Percentiles rank a stretch among this genome's conserved stretches.
Conservation (phyloP, 306 rosid species). For the Trifolium pratense region DNA sequence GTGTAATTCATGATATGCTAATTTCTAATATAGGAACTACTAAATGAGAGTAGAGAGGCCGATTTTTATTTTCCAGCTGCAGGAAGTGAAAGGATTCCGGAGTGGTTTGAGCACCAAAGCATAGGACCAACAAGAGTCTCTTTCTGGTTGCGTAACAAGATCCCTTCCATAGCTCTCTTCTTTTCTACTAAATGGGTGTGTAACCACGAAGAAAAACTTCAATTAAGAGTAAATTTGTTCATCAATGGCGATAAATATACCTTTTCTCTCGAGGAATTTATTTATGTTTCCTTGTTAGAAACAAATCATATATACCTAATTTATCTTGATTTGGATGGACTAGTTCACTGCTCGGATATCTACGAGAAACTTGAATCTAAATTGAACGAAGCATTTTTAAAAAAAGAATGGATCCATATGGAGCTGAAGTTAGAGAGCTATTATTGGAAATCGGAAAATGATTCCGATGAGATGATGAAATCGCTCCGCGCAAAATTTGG, state of each 20-base stretch:
- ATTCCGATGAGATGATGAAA: too few relatives aligned
- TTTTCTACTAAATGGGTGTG: too few relatives aligned
- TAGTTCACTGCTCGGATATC: not conserved
- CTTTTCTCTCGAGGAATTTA: too few relatives aligned
- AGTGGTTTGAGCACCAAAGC: conserved; percentile 5
- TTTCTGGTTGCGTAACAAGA: conserved; percentile 27
- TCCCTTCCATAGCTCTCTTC: not conserved
- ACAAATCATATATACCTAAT: not conserved
- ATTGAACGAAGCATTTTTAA: not conserved
- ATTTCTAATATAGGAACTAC: conserved; percentile 19
- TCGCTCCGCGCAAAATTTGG: not conserved
- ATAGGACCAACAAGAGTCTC: not conserved
- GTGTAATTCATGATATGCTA: too few relatives aligned
- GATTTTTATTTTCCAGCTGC: not conserved
- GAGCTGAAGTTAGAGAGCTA: not conserved
- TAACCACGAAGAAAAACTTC: not conserved
- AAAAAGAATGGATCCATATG: not conserved
- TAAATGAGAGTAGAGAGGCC: not conserved
- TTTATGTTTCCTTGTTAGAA: not conserved
- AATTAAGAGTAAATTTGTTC: not conserved
- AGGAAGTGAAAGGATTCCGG: not conserved
- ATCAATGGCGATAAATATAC: not conserved
- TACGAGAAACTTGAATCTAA: not conserved
- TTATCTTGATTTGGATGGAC: not conserved
- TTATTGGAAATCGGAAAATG: too few relatives aligned